Conservation (phyloP, 140 eudicot species). For the Flaveria floridana region DNA sequence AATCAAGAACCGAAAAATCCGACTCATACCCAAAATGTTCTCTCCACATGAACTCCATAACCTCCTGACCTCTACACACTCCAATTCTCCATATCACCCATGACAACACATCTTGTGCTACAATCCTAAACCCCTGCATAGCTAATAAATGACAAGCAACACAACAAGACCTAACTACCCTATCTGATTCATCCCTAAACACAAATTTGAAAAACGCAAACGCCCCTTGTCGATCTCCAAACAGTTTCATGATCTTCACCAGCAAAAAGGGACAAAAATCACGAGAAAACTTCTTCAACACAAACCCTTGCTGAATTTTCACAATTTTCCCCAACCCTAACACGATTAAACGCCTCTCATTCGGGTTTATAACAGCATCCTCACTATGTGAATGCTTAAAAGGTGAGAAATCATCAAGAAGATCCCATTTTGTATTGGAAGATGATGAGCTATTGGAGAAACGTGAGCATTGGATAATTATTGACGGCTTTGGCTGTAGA, state of each 20-base stretch:
- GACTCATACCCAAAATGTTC: conserved; percentile 54
- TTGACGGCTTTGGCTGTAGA: conserved; percentile 10
- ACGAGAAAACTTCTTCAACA: conserved; percentile 37
- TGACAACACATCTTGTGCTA: conserved; percentile 72
- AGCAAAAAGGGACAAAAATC: conserved; percentile 58
- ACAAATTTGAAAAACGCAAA: conserved; percentile 62
- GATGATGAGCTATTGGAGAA: conserved; percentile 29
- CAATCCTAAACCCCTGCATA: conserved; percentile 42
- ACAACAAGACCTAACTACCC: conserved; percentile 45
- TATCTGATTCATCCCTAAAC: conserved; percentile 46
- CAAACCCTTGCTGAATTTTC: conserved; percentile 38
- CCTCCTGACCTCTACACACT: conserved; percentile 42
- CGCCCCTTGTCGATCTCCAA: conserved; percentile 44
- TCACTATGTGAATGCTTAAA: conserved; percentile 18
- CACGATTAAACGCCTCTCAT: conserved; percentile 58
- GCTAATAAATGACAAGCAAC: conserved; percentile 54
- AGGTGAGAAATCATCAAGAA: conserved; percentile 49
- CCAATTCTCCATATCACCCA: conserved; percentile 62
- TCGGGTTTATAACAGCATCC: conserved; percentile 41
- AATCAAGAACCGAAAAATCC: conserved; percentile 72
- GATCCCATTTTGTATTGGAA: conserved; percentile 22
- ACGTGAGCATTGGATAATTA: conserved; percentile 20
- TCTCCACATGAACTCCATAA: conserved; percentile 66
- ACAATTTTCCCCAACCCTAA: conserved; percentile 56
- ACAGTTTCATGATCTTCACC: conserved; percentile 54